These are phyloP conservation scores for Ceratobasidium sp. DNA, from an alignment of 1,284 basidiomycete species.

Conservation along the genomic window DNA sequence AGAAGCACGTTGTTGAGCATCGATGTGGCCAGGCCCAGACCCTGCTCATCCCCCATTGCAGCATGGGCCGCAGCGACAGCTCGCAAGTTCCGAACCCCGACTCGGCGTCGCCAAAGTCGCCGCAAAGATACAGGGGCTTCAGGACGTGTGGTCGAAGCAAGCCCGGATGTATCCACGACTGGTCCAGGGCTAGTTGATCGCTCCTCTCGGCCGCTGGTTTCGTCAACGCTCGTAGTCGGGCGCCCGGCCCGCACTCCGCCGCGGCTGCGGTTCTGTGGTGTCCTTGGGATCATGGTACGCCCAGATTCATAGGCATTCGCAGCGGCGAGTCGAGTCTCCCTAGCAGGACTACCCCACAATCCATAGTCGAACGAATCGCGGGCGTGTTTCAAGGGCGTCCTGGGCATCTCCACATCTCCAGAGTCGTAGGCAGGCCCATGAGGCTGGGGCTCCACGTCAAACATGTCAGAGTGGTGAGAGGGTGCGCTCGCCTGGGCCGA, in stretches of 20 bases:
- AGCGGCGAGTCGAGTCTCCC: neutral
- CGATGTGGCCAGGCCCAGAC: neutral
- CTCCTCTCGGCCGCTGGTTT: neutral
- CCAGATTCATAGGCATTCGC: neutral
- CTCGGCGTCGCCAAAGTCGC: neutral
- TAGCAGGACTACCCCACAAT: neutral
- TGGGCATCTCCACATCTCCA: neutral
- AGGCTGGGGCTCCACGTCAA: neutral
- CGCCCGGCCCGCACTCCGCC: too few relatives aligned
- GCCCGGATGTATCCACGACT: neutral
- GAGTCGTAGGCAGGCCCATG: neutral
- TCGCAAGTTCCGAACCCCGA: neutral
- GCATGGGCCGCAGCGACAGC: neutral
- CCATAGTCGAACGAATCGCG: neutral
- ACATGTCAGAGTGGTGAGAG: neutral
- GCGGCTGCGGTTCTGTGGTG: neutral
- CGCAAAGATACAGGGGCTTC: too few relatives aligned
- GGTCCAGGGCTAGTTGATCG: neutral
- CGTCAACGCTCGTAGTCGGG: neutral
- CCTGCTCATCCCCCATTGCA: neutral
- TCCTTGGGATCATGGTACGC: neutral
- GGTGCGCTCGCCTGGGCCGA: neutral
- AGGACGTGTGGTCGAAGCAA: neutral
- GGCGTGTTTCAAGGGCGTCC: neutral
- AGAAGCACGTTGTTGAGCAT: neutral